Percentiles rank a stretch among this genome's conserved stretches.
phyloP scores from a whole-genome alignment of 495 filamentous ascomycete species.

The Haplographium delicatum region DNA sequence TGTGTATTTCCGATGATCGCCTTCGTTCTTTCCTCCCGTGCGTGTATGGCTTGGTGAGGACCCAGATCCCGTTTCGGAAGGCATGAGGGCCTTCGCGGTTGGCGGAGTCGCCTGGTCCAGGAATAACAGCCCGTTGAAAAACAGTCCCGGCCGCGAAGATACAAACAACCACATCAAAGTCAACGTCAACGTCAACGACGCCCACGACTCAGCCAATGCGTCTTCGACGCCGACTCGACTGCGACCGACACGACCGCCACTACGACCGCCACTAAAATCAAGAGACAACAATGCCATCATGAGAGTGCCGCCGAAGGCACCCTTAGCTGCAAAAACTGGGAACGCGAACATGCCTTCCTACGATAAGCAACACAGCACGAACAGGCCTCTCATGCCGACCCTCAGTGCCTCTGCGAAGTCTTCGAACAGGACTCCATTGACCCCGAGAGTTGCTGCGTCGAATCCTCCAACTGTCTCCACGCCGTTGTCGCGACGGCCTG shows the following conservation, averaged over 20 bases:
- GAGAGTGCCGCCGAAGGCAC: conserved; percentile 24
- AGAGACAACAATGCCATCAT: conserved; percentile 29
- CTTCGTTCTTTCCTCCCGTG: too few relatives aligned
- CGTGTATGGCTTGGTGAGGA: too few relatives aligned
- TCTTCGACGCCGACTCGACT: conserved; percentile 17
- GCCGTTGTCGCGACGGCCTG: conserved; percentile 34
- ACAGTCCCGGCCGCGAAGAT: conserved; percentile 20
- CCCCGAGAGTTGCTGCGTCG: conserved; percentile 45
- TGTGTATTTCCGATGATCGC: too few relatives aligned
- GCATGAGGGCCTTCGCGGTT: too few relatives aligned
- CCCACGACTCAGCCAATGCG: conserved; percentile 16
- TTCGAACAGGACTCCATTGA: conserved; percentile 35
- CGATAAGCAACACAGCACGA: conserved; percentile 48
- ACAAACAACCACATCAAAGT: conserved; percentile 31
- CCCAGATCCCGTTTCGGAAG: too few relatives aligned
- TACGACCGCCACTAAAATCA: conserved; percentile 17
- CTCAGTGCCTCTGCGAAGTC: conserved; percentile 41
- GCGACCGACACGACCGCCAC: conserved; percentile 5
- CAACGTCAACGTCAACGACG: conserved; percentile 36
- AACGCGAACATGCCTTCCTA: conserved; percentile 38
- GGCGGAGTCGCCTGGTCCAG: conserved; percentile 26
- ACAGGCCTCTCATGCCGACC: conserved; percentile 39
- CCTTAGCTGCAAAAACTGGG: conserved; percentile 16
- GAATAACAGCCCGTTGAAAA: conserved; percentile 29
- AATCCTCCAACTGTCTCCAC: conserved; percentile 23